Conservation (phyloP, 1,284 basidiomycete species). For the Sphaerobolus stellatus region DNA sequence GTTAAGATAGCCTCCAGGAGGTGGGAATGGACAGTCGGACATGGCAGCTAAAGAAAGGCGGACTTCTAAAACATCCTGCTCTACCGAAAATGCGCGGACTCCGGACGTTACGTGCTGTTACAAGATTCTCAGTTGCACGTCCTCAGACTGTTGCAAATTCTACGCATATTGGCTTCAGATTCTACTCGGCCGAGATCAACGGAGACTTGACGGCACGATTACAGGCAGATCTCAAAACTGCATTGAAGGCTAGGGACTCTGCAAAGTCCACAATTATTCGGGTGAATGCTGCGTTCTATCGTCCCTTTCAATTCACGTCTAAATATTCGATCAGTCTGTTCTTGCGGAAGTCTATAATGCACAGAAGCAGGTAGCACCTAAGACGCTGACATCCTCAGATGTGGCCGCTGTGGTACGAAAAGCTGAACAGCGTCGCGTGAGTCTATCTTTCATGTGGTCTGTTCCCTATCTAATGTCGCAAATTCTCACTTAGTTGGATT, state of each 20-base stretch:
- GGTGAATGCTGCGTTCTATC: slow-evolving; percentile 39
- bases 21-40: slow-evolving; percentile 35
- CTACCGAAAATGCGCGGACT: neutral
- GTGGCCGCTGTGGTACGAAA: slow-evolving; percentile 56
- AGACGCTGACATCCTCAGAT: slow-evolving; percentile 40
- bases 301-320: neutral
- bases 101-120: neutral
- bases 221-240: slow-evolving; percentile 35
- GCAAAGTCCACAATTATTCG: slow-evolving; percentile 58
- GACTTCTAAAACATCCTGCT: neutral
- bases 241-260: slow-evolving; percentile 64
- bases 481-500: slow-evolving; percentile 48
- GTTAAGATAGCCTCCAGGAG: slow-evolving; percentile 45
- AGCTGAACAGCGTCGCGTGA: slow-evolving; percentile 56
- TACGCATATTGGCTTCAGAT: neutral
- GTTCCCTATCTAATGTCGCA: slow-evolving; percentile 5
- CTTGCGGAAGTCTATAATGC: slow-evolving; percentile 66
- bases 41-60: neutral
- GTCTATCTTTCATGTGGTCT: slow-evolving; percentile 23
- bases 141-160: neutral
- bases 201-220: slow-evolving; percentile 18
- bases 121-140: neutral
- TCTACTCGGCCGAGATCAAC: neutral
- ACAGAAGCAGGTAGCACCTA: slow-evolving; percentile 50
- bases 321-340: slow-evolving; percentile 46